Evolutionary conservation across 768 basidiomycete genomes (phyloP).

Genomic region (Tricholoma bakamatsutake): DNA sequence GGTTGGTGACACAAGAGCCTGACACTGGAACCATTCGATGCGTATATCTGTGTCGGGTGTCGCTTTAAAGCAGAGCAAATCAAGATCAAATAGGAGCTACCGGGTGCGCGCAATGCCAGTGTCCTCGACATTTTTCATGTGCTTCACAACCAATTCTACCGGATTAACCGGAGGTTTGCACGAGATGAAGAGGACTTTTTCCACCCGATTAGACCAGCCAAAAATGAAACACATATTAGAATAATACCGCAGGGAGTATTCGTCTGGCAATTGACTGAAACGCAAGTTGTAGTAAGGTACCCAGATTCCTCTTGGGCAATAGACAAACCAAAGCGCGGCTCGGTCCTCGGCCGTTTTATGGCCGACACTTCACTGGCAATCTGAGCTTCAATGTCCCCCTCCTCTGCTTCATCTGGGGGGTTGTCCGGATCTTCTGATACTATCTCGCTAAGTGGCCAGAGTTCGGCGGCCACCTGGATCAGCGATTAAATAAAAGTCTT

Average conservation of each 20-base stretch:
- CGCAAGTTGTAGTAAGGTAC: not conserved
- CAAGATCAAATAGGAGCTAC: conserved; percentile 27
- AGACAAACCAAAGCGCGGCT: conserved; percentile 56
- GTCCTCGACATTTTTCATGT: conserved; percentile 54
- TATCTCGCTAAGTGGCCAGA: conserved; percentile 53
- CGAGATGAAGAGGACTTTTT: conserved; percentile 70
- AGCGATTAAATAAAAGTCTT: not conserved
- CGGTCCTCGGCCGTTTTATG: conserved; percentile 60
- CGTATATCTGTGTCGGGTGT: conserved; percentile 41
- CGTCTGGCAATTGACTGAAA: conserved; percentile 66
- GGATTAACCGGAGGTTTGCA: conserved; percentile 77
- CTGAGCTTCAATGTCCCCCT: conserved; percentile 55
- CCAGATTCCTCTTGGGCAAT: not conserved
- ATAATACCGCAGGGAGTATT: conserved; percentile 71
- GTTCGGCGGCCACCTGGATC: conserved; percentile 56
- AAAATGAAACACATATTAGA: not conserved
- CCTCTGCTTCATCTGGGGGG: conserved; percentile 14
- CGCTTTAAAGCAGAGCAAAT: not conserved
- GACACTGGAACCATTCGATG: conserved; percentile 71
- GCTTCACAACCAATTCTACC: conserved; percentile 57
- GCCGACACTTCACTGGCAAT: conserved; percentile 66
- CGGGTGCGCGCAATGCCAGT: conserved; percentile 64
- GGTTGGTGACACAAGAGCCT: conserved; percentile 59
- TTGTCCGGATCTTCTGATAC: not conserved
- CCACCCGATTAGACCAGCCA: conserved; percentile 1